A percentile compares a stretch with the other conserved stretches of the same genome.
Conservation (phyloP, 441 rosid genomes). For the Hura crepitans region DNA sequence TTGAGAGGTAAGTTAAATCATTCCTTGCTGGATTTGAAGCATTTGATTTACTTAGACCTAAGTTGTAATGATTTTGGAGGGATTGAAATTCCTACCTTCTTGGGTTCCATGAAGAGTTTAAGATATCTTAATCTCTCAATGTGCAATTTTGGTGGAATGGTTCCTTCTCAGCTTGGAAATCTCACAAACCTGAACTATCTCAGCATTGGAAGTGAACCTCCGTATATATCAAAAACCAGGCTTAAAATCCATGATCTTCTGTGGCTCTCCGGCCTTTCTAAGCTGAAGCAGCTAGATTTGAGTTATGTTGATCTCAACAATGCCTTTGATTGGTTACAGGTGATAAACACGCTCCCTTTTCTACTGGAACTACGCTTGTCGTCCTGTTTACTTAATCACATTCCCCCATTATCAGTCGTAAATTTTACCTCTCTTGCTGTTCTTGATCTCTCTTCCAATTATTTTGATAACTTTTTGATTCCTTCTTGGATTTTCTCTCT, state of each 20-base stretch:
- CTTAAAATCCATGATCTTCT: not conserved
- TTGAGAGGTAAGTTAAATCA: not conserved
- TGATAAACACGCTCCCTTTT: not conserved
- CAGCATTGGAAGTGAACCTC: not conserved
- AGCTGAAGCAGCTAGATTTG: not conserved
- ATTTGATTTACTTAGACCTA: constrained; percentile 8
- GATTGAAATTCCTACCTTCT: constrained; percentile 19
- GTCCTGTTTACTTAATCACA: not conserved
- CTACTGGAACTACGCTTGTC: not conserved
- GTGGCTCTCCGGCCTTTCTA: not conserved
- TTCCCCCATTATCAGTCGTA: not conserved
- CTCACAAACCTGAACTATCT: not conserved
- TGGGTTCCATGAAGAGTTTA: not conserved
- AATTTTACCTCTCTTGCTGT: not conserved
- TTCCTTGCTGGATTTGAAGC: not conserved
- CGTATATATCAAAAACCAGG: too few species aligned
- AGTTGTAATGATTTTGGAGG: constrained; percentile 26
- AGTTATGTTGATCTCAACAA: not conserved
- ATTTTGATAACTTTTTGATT: too few species aligned
- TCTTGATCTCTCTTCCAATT: not conserved
- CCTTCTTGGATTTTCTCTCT: too few species aligned
- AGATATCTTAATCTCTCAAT: not conserved
- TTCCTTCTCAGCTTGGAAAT: not conserved
- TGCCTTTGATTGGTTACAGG: not conserved
- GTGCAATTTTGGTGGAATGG: not conserved